Conservation (phyloP, 208 protist genomes). For the Trypanosoma theileri region DNA sequence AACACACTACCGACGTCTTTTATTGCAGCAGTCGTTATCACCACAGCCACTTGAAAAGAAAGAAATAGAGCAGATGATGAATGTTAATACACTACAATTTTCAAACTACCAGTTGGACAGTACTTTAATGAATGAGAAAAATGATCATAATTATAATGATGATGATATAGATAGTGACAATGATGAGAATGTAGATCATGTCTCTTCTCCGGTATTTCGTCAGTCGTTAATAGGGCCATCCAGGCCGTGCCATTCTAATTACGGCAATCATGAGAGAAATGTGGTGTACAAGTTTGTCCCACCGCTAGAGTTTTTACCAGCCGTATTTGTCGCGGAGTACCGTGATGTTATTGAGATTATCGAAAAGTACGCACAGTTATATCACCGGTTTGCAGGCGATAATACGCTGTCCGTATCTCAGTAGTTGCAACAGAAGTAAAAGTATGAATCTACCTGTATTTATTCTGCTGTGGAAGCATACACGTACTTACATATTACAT, state of each 20-base stretch:
- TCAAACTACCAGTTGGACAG: too few species aligned
- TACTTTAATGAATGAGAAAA: constrained; percentile 5
- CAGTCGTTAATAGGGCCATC: too few species aligned
- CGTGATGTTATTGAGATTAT: constrained; percentile 20
- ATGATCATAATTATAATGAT: constrained; percentile 16
- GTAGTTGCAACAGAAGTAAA: too few species aligned
- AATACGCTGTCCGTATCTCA: too few species aligned
- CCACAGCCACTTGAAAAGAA: too few species aligned
- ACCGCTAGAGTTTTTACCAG: constrained; percentile 20
- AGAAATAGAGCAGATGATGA: too few species aligned
- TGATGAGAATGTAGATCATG: neutral
- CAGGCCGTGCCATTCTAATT: too few species aligned
- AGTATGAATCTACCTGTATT: too few species aligned
- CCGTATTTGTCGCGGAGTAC: constrained; percentile 17
- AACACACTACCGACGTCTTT: constrained; percentile 9
- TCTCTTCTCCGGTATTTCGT: too few species aligned
- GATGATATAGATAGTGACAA: neutral
- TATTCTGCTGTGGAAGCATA: too few species aligned
- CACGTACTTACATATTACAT: too few species aligned
- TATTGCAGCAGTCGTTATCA: neutral
- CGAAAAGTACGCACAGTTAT: constrained; percentile 16
- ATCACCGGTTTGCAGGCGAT: constrained; percentile 7
- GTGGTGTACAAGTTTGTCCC: constrained; percentile 17
- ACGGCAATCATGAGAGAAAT: neutral
- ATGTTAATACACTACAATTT: too few species aligned